Evolutionary conservation across 2,329 filamentous ascomycete genomes (phyloP).

Genomic region (Alternaria arborescens): DNA sequence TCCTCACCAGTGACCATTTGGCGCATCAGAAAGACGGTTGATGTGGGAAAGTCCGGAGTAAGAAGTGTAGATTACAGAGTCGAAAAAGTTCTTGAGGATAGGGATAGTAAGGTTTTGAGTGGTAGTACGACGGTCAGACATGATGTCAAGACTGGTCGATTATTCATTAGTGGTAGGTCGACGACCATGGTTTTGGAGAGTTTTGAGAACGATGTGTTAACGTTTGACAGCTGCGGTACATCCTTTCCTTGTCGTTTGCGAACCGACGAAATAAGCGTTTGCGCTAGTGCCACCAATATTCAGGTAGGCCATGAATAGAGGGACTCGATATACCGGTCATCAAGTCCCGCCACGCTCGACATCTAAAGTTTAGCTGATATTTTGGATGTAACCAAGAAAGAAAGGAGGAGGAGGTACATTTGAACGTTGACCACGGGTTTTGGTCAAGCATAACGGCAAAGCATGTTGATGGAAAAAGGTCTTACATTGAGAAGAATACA

Average conservation of each 20-base stretch:
- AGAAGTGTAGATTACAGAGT: conserved; percentile 27
- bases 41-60: not conserved
- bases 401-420: no score
- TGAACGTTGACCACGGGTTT: no score
- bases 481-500: not conserved
- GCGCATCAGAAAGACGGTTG: conserved; percentile 27
- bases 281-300: not conserved
- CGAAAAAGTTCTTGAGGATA: conserved; percentile 41
- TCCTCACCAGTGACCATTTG: conserved; percentile 31
- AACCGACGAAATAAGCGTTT: not conserved
- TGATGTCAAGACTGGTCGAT: conserved; percentile 35
- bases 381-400: not conserved
- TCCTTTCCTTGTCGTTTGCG: conserved; percentile 21
- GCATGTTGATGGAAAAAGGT: not conserved
- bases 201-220: not conserved
- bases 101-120: conserved; percentile 28
- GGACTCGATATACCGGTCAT: not conserved
- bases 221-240: conserved; percentile 8
- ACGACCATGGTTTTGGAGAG: not conserved
- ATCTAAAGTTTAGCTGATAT: not conserved
- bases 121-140: conserved; percentile 37
- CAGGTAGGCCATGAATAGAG: not conserved
- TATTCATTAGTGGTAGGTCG: conserved; percentile 38
- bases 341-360: not conserved
- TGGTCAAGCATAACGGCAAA: no score